phyloP scores from a whole-genome alignment of 805 yeast species.

The Zygotorulaspora danielsina region DNA sequence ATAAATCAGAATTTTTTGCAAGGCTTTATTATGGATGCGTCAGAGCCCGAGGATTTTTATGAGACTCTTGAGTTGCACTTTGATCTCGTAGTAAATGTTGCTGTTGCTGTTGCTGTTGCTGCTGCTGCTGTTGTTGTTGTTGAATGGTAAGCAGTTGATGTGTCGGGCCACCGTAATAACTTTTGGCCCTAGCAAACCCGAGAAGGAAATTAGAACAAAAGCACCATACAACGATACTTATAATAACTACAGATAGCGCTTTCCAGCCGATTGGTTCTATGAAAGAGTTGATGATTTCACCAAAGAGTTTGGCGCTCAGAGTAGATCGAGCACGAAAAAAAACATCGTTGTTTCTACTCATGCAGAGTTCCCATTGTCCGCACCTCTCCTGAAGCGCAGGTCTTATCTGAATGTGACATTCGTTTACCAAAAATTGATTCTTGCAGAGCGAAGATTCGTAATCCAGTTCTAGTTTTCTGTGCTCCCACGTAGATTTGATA shows the following conservation, averaged over 20 bases:
- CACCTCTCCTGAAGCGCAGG: conserved; percentile 60
- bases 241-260: conserved; percentile 44
- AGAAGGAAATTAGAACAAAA: conserved; percentile 60
- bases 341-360: conserved; percentile 48
- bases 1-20: no score
- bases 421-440: conserved; percentile 48
- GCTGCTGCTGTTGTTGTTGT: conserved; percentile 5
- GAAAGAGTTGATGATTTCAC: conserved; percentile 55
- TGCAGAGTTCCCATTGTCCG: conserved; percentile 59
- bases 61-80: no score
- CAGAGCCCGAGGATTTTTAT: no score
- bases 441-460: conserved; percentile 54
- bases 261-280: conserved; percentile 66
- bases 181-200: conserved; percentile 58
- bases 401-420: conserved; percentile 48
- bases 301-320: conserved; percentile 59
- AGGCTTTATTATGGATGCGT: no score
- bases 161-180: conserved; percentile 35
- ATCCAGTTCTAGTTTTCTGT: conserved; percentile 42
- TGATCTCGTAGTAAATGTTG: no score
- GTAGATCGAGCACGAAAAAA: conserved; percentile 47
- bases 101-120: not conserved
- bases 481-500: conserved; percentile 47
- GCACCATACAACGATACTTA: conserved; percentile 41
- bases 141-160: conserved; percentile 9